Evolutionary conservation across 2,329 filamentous ascomycete genomes (phyloP), one percentile per base, ranked within the genome.

Genomic region (Metarhizium sp.): DNA sequence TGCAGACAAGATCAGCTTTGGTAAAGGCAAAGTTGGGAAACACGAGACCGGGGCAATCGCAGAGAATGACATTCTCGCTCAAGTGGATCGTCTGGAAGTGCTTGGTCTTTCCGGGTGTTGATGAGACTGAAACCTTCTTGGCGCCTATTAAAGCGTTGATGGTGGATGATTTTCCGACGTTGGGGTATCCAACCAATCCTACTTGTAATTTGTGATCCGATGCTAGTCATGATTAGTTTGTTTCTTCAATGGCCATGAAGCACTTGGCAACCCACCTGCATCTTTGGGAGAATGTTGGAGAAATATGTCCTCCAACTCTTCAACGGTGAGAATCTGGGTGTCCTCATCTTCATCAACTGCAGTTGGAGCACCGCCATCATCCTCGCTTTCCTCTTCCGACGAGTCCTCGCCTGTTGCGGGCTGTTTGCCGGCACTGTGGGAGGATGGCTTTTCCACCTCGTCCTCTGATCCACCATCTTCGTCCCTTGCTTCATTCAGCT

Each of bases 31-130:
- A 99, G 73, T 97, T 97, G 64, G 94, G 92, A 71, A 99, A 97
- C 1, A 99, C 95, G 20, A 99, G 85, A 86, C 94, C 94, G 10
- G 94, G 94, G 67, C 94, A 99, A 84, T 99, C 94, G 72, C 94
- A 97, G 6, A 99, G 82, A 50, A 97, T 81, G 59, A 99, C 90
- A 57, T 85, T 84, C 1, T 94, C 88, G 57, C 88, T 94, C 36
- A 99, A 82, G 68, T 96, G 92, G 57, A 99, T 94, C 1, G 94
- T 99, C 72, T 99, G 94, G 76, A 99, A 99, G 67, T 99, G 94
- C 76, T 99, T 99, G 14, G 94, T 99, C 76, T 99, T 99, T 69
- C 94, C 94, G 4, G 94, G 94, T 1, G 94, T 99, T 14, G 92
- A 87, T 16, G 94, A 99, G 43, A 99, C 95, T 0, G 92, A 97